Percentiles rank a stretch among this genome's conserved stretches.
Evolutionary conservation across 345 rosid genomes (phyloP).

Genomic region (Citropsis articulata): DNA sequence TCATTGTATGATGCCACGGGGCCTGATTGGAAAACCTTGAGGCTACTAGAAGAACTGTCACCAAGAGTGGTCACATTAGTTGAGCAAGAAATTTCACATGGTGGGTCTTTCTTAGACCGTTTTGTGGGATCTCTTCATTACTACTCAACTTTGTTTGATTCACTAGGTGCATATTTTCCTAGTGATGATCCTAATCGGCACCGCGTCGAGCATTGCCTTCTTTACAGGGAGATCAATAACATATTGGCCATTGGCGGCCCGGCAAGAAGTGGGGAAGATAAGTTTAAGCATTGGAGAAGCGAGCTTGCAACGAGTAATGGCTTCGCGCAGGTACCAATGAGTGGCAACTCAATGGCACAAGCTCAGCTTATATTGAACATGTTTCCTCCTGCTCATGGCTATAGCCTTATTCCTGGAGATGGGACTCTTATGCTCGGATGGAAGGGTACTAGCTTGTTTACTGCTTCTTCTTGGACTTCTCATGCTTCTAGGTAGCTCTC

Average conservation of each 20-base stretch:
- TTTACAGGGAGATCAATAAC: conserved; percentile 57
- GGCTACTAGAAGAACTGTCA: conserved; percentile 41
- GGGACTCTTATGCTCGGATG: conserved; percentile 67
- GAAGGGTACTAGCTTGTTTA: conserved; percentile 59
- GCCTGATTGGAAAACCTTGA: conserved; percentile 55
- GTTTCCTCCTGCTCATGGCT: conserved; percentile 62
- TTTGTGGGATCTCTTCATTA: conserved; percentile 64
- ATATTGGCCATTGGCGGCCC: conserved; percentile 70
- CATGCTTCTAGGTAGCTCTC: conserved; percentile 26
- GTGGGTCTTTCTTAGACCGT: conserved; percentile 59
- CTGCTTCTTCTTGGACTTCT: conserved; percentile 71
- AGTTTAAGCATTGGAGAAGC: conserved; percentile 49
- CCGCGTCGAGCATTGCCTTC: conserved; percentile 46
- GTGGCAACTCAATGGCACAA: conserved; percentile 64
- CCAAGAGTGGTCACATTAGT: conserved; percentile 54
- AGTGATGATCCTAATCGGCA: conserved; percentile 44
- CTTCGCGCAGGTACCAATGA: conserved; percentile 51
- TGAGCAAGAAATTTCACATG: conserved; percentile 56
- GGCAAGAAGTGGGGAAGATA: conserved; percentile 64
- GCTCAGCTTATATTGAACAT: conserved; percentile 66
- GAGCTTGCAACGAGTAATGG: conserved; percentile 33
- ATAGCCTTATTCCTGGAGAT: conserved; percentile 56
- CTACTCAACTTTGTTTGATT: conserved; percentile 61
- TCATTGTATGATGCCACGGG: conserved; percentile 59
- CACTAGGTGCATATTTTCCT: conserved; percentile 43